Base-by-base conservation (phyloP, 192 early-diverging fungal species). In the Phlyctochytrium bullatum region DNA sequence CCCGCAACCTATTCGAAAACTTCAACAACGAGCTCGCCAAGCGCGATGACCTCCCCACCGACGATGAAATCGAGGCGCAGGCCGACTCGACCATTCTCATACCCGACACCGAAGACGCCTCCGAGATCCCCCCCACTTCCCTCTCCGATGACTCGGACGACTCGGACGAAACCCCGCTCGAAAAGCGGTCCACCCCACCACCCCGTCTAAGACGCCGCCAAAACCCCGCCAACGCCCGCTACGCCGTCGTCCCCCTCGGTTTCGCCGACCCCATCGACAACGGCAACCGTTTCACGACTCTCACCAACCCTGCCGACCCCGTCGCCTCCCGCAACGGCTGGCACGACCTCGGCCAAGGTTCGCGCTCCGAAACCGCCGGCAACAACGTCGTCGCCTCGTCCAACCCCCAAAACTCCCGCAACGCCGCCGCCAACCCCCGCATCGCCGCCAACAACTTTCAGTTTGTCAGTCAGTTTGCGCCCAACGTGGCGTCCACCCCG, bases 361-460 rank as follows among this genome's bases (percentile, higher is more conserved):
- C 32, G 28, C 64, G 59, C 71, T 78, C 76, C 68, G 73, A 73
- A 56, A 85, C 84, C 47, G n/a, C 58, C 27, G 73, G 78, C 30
- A 75, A 75, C 64, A 76, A 79, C 68, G 65, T 59, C 20, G 14
- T 54, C 10, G 20, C 50, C 40, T 10, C 23, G 4, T 51, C 32
- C 17, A 62, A 30, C 61, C 32, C 61, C 10, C 6, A 51, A 6
- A 17, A 33, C 62, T 2, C 29, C 24, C 29, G 53, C 62, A 0
- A 50, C 52, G 36, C 54, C 25, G 34, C 29, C 23, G 34, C 17
- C 4, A 29, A 40, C 4, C 62, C 51, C 33, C 34, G 36, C 10
- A 28, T 57, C 23, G 27, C 36, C 2, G 68, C 23, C 57, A 64
- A 52, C 52, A 58, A 57, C 16, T 47, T 35, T 4, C n/a, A 47